Evolutionary conservation across 2,329 filamentous ascomycete genomes (phyloP).

Genomic region (Plectosphaerella sp.): DNA sequence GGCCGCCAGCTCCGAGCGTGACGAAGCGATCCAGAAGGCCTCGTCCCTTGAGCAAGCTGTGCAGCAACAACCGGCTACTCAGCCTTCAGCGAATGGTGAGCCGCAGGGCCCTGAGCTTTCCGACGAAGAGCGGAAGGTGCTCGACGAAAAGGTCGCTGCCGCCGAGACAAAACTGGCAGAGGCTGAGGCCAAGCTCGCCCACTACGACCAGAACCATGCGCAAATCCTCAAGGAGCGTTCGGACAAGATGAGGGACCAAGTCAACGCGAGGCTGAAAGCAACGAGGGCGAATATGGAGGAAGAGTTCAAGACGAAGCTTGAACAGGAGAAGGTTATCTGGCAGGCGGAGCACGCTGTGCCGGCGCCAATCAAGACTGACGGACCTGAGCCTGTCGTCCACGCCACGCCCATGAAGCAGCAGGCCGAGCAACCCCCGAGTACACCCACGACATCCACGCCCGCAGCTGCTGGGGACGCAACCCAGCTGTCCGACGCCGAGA

Average conservation of each 20-base stretch:
- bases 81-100: constrained; percentile 5
- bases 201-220: constrained; percentile 59
- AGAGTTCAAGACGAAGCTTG: constrained; percentile 51
- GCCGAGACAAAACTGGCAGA: constrained; percentile 60
- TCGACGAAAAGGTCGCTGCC: constrained; percentile 58
- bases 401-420: constrained; percentile 36
- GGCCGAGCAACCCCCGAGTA: constrained; percentile 25
- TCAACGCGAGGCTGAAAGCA: constrained; percentile 69
- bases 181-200: constrained; percentile 58
- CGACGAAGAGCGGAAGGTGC: constrained; percentile 53
- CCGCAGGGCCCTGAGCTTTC: constrained; percentile 26
- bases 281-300: constrained; percentile 49
- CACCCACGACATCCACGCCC: constrained; percentile 25
- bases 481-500: constrained; percentile 48
- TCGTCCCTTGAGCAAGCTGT: constrained; percentile 11
- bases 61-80: constrained; percentile 11
- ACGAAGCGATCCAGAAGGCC: constrained; percentile 46
- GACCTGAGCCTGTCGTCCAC: constrained; percentile 17
- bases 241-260: constrained; percentile 62
- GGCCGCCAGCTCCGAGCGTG: constrained; percentile 57
- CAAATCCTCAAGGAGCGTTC: constrained; percentile 60
- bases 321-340: constrained; percentile 61
- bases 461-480: constrained; percentile 32
- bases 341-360: constrained; percentile 43
- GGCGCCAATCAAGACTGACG: constrained; percentile 12